A percentile compares a stretch with the other conserved stretches of the same genome.
Evolutionary conservation across 2,329 filamentous ascomycete genomes (phyloP).

Genomic region (Fusarium phyllophilum): DNA sequence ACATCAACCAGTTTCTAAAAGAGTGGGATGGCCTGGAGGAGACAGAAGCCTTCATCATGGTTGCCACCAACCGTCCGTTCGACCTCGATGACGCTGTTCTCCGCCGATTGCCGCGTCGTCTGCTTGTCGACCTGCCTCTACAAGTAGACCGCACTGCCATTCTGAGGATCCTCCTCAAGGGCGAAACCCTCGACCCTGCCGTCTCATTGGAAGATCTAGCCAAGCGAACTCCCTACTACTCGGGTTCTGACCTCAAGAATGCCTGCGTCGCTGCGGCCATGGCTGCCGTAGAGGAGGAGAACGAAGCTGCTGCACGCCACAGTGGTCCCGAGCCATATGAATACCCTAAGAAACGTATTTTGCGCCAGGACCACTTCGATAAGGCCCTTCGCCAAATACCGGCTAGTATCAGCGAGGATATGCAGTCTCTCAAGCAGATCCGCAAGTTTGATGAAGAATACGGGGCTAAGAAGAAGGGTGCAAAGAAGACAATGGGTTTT

Average conservation of each 20-base stretch:
- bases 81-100: constrained; percentile 91
- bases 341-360: constrained; percentile 67
- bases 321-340: constrained; percentile 58
- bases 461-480: constrained; percentile 79
- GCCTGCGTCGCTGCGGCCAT: constrained; percentile 82
- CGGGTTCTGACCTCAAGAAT: constrained; percentile 86
- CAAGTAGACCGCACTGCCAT: constrained; percentile 74
- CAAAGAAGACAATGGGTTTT: constrained; percentile 70
- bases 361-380: constrained; percentile 80
- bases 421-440: constrained; percentile 85
- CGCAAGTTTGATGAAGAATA: constrained; percentile 96
- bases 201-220: constrained; percentile 73
- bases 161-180: constrained; percentile 75
- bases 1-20: constrained; percentile 95
- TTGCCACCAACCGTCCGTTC: constrained; percentile 94
- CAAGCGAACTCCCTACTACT: constrained; percentile 78
- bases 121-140: constrained; percentile 78
- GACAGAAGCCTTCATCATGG: constrained; percentile 93
- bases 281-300: constrained; percentile 81
- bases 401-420: constrained; percentile 93
- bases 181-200: constrained; percentile 69
- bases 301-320: constrained; percentile 51
- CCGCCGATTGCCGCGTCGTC: constrained; percentile 75
- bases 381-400: constrained; percentile 88
- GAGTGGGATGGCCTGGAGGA: constrained; percentile 95